A percentile compares a stretch with the other conserved stretches of the same genome.
Evolutionary conservation across 2,329 filamentous ascomycete species (phyloP).

Genomic region (Cytospora piceae): DNA sequence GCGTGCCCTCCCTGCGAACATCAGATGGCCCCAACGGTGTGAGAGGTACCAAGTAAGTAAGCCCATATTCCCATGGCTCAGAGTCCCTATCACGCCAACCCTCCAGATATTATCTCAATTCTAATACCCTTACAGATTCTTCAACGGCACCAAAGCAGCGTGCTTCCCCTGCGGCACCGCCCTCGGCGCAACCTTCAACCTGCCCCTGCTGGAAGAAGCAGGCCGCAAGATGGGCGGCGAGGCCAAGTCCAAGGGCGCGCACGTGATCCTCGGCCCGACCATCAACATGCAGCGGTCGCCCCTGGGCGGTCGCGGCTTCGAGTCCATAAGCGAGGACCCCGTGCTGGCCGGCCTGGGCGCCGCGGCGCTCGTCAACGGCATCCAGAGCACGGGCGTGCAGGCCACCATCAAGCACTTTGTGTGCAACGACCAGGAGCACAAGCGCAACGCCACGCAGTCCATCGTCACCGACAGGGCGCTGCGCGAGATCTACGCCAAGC

Average conservation of each 20-base stretch:
- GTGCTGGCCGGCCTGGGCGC: slow-evolving; percentile 59
- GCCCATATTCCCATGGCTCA: background rate
- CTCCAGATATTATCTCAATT: background rate
- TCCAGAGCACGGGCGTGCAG: slow-evolving; percentile 59
- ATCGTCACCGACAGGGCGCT: slow-evolving; percentile 60
- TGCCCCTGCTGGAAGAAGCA: slow-evolving; percentile 53
- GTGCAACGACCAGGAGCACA: slow-evolving; percentile 65
- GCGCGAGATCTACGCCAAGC: slow-evolving; percentile 61
- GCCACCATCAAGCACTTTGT: slow-evolving; percentile 65
- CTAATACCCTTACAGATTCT: slow-evolving; percentile 49
- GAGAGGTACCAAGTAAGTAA: slow-evolving; percentile 61
- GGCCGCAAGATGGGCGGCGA: slow-evolving; percentile 58
- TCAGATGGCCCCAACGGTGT: slow-evolving; percentile 73
- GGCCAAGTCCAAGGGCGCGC: slow-evolving; percentile 59
- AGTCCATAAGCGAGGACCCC: slow-evolving; percentile 62
- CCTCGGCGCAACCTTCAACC: slow-evolving; percentile 62
- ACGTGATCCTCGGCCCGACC: slow-evolving; percentile 63
- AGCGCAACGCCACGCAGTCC: slow-evolving; percentile 58
- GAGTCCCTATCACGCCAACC: no score
- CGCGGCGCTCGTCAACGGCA: slow-evolving; percentile 56
- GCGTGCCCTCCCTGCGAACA: slow-evolving; percentile 66
- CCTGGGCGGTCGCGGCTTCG: slow-evolving; percentile 63
- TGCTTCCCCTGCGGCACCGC: slow-evolving; percentile 64
- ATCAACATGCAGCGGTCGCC: slow-evolving; percentile 66
- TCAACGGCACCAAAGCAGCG: slow-evolving; percentile 64